These are phyloP conservation scores for Sugiyamaella xylanicola DNA, from an alignment of 1,139 yeast species.

Conservation along the genomic window DNA sequence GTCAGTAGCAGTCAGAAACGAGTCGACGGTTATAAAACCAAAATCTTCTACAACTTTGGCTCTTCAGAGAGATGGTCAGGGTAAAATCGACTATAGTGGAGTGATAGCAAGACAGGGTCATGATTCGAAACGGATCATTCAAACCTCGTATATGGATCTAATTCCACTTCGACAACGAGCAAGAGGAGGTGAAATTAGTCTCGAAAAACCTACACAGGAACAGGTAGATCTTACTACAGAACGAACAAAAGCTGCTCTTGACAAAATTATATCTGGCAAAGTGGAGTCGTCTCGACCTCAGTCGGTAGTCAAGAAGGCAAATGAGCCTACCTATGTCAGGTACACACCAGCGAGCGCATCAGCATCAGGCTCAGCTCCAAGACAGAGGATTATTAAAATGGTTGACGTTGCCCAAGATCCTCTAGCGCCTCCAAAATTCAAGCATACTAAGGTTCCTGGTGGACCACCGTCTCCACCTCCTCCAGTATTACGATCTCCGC, in stretches of 20 bases:
- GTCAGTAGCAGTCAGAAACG: constrained; percentile 4
- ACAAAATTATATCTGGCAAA: constrained; percentile 48
- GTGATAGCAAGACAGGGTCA: constrained; percentile 44
- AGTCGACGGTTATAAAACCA: background rate
- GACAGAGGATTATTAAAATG: constrained; percentile 54
- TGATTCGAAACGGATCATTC: constrained; percentile 40
- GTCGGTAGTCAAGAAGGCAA: constrained; percentile 32
- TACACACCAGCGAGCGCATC: constrained; percentile 52
- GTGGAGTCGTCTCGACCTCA: constrained; percentile 39
- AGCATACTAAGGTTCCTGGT: constrained; percentile 71
- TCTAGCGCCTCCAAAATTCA: constrained; percentile 78
- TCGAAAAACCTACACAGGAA: constrained; percentile 48
- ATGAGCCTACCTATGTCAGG: constrained; percentile 49
- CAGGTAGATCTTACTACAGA: constrained; percentile 46
- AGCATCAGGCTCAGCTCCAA: constrained; percentile 36
- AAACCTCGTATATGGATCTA: constrained; percentile 47
- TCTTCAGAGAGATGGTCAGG: constrained; percentile 40
- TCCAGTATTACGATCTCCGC: constrained; percentile 53
- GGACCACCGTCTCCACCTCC: constrained; percentile 71
- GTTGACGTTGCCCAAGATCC: constrained; percentile 76
- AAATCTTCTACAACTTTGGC: constrained; percentile 1
- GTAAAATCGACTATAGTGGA: constrained; percentile 41
- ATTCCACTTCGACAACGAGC: constrained; percentile 53
- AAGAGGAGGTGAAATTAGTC: constrained; percentile 40
- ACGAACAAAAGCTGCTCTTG: constrained; percentile 54